Evolutionary conservation across 176 grass and related monocot species (phyloP).

Genomic region (Phragmites australis): DNA sequence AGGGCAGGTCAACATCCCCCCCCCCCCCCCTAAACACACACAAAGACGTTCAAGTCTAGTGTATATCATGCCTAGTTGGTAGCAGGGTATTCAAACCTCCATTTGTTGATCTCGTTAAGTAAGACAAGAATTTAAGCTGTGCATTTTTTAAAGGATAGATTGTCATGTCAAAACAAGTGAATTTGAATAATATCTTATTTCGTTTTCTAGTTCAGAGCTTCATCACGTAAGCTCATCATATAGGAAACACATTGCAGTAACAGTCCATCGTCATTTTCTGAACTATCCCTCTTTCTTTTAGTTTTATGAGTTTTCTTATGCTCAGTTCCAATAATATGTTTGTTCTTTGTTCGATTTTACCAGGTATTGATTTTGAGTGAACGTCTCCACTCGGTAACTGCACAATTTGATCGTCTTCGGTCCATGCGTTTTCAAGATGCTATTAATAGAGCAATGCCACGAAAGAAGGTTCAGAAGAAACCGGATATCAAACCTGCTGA

Average conservation of each 20-base stretch:
- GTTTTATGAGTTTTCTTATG: slow-evolving; percentile 13
- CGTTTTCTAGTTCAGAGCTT: neutral
- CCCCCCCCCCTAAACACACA: too few relatives aligned
- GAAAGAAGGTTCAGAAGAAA: slow-evolving; percentile 76
- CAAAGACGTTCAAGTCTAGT: neutral
- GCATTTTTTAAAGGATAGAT: neutral
- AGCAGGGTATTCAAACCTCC: neutral
- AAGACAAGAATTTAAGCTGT: neutral
- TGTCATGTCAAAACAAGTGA: neutral
- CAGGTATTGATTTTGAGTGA: slow-evolving; percentile 96
- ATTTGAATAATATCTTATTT: neutral
- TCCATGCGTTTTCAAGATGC: slow-evolving; percentile 90
- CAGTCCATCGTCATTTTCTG: slow-evolving; percentile 10
- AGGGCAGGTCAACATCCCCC: neutral
- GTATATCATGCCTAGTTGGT: neutral
- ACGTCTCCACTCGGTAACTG: slow-evolving; percentile 75
- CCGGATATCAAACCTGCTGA: slow-evolving; percentile 53
- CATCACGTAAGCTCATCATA: neutral
- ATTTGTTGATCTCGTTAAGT: neutral
- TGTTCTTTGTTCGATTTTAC: slow-evolving; percentile 7
- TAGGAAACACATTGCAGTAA: neutral
- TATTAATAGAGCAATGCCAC: slow-evolving; percentile 77
- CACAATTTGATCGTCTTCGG: slow-evolving; percentile 80
- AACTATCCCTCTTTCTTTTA: neutral
- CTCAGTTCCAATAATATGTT: slow-evolving; percentile 12